Conservation (phyloP, 768 basidiomycete species). For the Lyophyllum decastes region DNA sequence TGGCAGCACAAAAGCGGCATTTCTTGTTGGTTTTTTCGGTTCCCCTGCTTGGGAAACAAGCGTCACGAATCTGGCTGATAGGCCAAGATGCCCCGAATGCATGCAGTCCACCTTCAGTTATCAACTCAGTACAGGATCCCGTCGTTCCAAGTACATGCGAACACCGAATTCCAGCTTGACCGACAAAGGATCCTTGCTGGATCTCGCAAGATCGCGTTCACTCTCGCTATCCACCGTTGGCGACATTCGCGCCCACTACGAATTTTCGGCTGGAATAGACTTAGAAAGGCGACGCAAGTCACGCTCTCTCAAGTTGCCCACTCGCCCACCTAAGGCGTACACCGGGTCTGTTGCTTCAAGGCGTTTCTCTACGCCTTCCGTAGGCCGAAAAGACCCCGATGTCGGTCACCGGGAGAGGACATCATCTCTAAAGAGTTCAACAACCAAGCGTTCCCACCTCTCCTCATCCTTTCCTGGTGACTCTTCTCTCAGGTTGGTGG, state of each 20-base stretch:
- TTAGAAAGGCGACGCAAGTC: slow-evolving; percentile 7
- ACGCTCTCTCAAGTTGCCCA: slow-evolving; percentile 18
- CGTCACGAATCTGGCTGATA: slow-evolving; percentile 18
- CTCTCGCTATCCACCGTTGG: slow-evolving; percentile 16
- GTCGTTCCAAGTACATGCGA: slow-evolving; percentile 6
- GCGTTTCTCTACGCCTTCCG: slow-evolving; percentile 32
- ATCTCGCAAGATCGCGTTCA: slow-evolving; percentile 8
- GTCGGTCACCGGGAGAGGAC: slow-evolving; percentile 18
- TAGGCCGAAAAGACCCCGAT: slow-evolving; percentile 16
- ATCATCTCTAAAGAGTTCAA: slow-evolving; percentile 25
- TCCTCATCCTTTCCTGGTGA: slow-evolving; percentile 11
- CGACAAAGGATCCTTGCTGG: not conserved
- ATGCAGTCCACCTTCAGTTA: slow-evolving; percentile 21
- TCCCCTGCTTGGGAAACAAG: slow-evolving; percentile 48
- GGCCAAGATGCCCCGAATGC: slow-evolving; percentile 17
- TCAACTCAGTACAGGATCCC: slow-evolving; percentile 19
- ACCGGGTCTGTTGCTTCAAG: slow-evolving; percentile 16
- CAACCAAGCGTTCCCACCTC: slow-evolving; percentile 18
- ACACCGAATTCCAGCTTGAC: slow-evolving; percentile 12
- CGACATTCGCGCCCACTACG: slow-evolving; percentile 9
- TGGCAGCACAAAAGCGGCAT: slow-evolving; percentile 29
- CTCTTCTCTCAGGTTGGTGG: slow-evolving; percentile 25
- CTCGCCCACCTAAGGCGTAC: slow-evolving; percentile 19
- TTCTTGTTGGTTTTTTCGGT: slow-evolving; percentile 45
- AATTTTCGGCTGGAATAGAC: slow-evolving; percentile 2